Evolutionary conservation across 768 basidiomycete genomes (phyloP), one percentile per base, ranked within the genome.

Genomic region (Suillus clintonianus): DNA sequence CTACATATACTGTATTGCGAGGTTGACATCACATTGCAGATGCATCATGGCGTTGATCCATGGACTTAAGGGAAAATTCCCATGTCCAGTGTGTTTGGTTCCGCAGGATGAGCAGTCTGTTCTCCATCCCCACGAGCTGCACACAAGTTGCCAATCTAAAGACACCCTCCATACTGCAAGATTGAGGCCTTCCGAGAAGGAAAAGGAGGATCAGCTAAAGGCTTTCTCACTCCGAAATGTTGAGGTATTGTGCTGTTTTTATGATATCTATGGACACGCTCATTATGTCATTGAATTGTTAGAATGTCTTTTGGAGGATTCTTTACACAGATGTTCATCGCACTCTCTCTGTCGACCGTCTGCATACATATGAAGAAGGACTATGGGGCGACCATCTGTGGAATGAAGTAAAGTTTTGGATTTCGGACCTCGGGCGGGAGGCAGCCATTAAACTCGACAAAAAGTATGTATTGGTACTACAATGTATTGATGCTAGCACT

Each of bases 61-160:
- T 15, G 77, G 78, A 2, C n/a, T 67, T 5, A 63, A 59, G 15
- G 66, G 67, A n/a, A 54, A 63, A 5, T 75, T 65, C 62, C 79
- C 78, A 4, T 81, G 79, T 60, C 78, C 78, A 4, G 64, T 78
- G 0, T 82, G 79, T 61, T 65, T 77, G 3, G 76, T 80, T 6
- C 76, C 75, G 5, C 60, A 61, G 1, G 69, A 74, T 0, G 59
- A 75, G 8, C 72, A 70, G 5, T 61, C 65, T 2, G 27, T 74
- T 60, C 63, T 75, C 41, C 2, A 1, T 41, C 17, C 17, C 41
- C 41, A 42, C 61, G 51, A 51, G 5, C 59, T 69, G 17, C 17
- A 72, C 4, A 75, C 75, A 8, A 36, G 69, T 10, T 2, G 2
- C 17, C 41, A 42, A 19, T 42, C 17, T 17, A 7, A 42, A 42